Evolutionary conservation across 306 rosid genomes (phyloP).

Genomic region (Mimosa pudica): DNA sequence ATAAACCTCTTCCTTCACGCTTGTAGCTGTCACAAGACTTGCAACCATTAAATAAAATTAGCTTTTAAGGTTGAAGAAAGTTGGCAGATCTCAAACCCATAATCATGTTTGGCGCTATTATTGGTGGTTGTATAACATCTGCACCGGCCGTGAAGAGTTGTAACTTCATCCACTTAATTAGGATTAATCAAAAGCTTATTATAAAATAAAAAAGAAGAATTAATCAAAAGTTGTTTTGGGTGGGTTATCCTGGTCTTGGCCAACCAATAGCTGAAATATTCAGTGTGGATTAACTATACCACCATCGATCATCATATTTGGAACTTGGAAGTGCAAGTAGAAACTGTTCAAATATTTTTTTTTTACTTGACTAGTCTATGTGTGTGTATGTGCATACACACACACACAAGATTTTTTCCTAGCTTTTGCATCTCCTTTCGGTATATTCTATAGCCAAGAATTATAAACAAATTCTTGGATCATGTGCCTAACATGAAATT

Average conservation of each 20-base stretch:
- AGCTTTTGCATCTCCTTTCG: constrained; percentile 28
- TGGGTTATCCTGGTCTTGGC: neutral
- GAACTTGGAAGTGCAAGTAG: neutral
- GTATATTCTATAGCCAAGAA: constrained; percentile 34
- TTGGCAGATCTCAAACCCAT: constrained; percentile 23
- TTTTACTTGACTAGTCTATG: neutral
- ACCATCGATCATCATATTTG: neutral
- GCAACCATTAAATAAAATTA: neutral
- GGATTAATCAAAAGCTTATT: too few species aligned
- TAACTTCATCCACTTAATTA: neutral
- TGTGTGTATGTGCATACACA: too few species aligned
- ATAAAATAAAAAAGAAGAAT: too few species aligned
- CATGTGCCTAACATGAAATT: neutral
- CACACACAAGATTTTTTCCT: constrained; percentile 30
- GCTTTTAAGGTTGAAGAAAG: neutral
- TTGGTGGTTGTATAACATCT: constrained; percentile 8
- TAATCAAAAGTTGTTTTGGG: neutral
- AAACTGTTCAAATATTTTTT: neutral
- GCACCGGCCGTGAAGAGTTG: constrained; percentile 17
- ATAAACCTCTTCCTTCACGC: constrained; percentile 49
- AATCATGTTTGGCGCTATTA: constrained; percentile 24
- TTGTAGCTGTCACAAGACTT: constrained; percentile 33
- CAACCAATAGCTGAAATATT: neutral
- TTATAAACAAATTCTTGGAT: neutral
- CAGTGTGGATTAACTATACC: neutral